Evolutionary conservation across 352 stramenopile genomes (phyloP), one percentile per base, ranked within the genome.

Genomic region (Thraustochytrium sp.): DNA sequence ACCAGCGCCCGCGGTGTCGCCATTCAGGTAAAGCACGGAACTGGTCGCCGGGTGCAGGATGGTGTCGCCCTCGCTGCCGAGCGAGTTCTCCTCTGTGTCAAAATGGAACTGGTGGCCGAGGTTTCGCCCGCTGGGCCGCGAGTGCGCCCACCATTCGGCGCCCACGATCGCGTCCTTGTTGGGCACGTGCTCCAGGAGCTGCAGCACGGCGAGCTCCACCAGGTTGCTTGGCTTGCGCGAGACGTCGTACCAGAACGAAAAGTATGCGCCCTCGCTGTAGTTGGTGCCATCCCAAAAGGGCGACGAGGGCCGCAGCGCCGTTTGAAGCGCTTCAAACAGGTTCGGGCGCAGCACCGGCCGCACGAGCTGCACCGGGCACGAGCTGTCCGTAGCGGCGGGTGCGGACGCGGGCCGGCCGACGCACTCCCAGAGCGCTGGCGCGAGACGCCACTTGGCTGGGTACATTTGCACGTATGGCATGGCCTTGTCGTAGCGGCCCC

Each of bases 31-130:
- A 31, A 91, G 48, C 0, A 93, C 88, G 0, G 86, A 90, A 13
- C 87, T 91, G 13, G 90, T 62, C 9, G 89, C 87, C 11, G 89
- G 89, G 87, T 93, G 89, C 13, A 90, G 90, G 31, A 93, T 85
- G 46, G 87, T 86, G 18, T 82, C 68, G 16, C 89, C 80, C 48
- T 86, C 75, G 62, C 63, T 77, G 31, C 90, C 55, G 42, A 91
- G 76, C 0, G 87, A 83, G 61, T 84, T 82, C 85, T 93, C 90
- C 61, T 93, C 90, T 2, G 89, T 93, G 85, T 92, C 89, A 86
- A 92, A 92, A 72, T 93, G 90, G 5, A 93, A 44, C 75, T 91
- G 89, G 77, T 93, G 90, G n/a, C 90, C 90, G 2, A 93, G 82
- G 65, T 93, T 93, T 11, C 88, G 86, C 56, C 88, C 62, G 26